Base-by-base conservation (phyloP, 331 rosid species). In the Rhamnella rubrinervis region DNA sequence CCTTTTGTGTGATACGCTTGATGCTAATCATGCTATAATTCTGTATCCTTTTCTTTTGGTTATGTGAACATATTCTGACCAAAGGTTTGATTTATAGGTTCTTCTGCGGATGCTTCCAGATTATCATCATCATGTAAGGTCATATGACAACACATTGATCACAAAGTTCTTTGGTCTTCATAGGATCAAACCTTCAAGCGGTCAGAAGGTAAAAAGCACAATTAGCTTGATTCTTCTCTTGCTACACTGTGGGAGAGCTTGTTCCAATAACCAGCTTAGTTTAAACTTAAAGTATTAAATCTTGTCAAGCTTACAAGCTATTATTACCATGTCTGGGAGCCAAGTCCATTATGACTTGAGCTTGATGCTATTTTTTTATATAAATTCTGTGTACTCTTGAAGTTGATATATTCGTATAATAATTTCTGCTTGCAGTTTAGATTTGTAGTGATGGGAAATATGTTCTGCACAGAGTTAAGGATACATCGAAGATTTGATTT, bases 371-470 rank as follows among this genome's bases (percentile, higher is more conserved):
- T 63, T 64, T 66, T 65, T 38, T 37, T 60, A 66, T 68, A 59
- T 59, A 44, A 67, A 73, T 61, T 67, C 61, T 63, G 77, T 59
- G 8, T 63, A 55, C 65, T 62, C 59, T 63, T 63, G 68, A 71
- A 65, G 74, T 80, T 75, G 68, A 72, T 71, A 55, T 70, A 55
- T 70, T 55, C 59, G 47, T 71, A 46, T 38, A 23, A 50, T 63
- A 65, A 67, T 60, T 61, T 69, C 65, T 83, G 52, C 70, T 52
- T 82, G 87, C 96, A 95, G 99, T 95, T 95, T 80, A 96, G 99
- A 51, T 95, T 95, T 83, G 99, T 95, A 39, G 97, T 95, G 66
- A 95, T 95, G 99, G 99, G 99, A 78, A 95, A 95, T 86, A 95
- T 95, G 99, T 95, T 95, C 85, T 95, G 99, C 83, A 95, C 99